Evolutionary conservation across 129 eudicot species (phyloP), one percentile per base, ranked within the genome.

Genomic region (Artemisia tridentata): DNA sequence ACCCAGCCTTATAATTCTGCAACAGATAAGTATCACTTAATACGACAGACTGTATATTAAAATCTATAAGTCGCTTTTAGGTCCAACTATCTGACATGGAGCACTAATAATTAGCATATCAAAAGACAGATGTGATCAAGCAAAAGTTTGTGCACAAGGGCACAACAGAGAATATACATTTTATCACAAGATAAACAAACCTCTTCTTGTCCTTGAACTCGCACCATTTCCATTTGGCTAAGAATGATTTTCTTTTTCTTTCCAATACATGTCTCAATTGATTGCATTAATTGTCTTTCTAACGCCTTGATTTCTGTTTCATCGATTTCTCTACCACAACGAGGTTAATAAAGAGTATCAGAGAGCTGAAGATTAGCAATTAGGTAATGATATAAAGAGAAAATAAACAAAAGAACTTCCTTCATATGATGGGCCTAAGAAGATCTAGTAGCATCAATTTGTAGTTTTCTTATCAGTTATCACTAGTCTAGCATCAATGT

Each of bases 211-310:
- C 88, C 98, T 83, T 89, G 92, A 55, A 84, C 84, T 73, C 95
- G 80, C 72, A 86, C 90, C 84, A 87, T 93, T 79, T 93, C 97
- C 75, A 78, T 85, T 55, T 83, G 87, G 80, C 81, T 82, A 69
- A 93, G 92, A 72, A 93, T 84, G 54, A 93, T 93, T 81, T 78
- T 93, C 97, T 93, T 93, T 69, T 93, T 93, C 90, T 93, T 93
- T 25, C 87, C 64, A 17, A 86, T 85, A 78, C 97, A 87, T 57
- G 99, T 89, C 83, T 93, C 99, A 54, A 93, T 85, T 67, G 99
- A 93, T 79, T 93, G 99, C 96, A 93, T 93, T 41, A 93, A 78
- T 80, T 93, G 99, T 77, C 99, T 82, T 78, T 93, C 99, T 75
- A 90, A 75, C 49, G 85, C 92, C 81, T 90, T 93, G 70, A 93